Evolutionary conservation across 495 filamentous ascomycete species (phyloP), one percentile per base, ranked within the genome.

Genomic region (Jackrogersella multiformis): DNA sequence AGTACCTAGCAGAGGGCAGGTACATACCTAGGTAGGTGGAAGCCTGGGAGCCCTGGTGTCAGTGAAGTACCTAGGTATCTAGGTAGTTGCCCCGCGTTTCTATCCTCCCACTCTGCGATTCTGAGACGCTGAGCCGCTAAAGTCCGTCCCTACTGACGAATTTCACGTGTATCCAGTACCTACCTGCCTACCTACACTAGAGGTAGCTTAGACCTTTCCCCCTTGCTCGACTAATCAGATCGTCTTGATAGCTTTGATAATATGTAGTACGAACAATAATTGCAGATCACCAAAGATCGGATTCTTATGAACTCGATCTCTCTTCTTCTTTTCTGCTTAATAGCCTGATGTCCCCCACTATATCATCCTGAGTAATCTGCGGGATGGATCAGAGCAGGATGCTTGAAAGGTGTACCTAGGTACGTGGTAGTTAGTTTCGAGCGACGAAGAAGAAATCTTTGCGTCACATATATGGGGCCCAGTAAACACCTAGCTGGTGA

Each of bases 51-150:
- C n/a, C n/a, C n/a, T n/a, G n/a, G n/a, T n/a, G n/a, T n/a, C n/a
- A n/a, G n/a, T n/a, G n/a, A n/a, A n/a, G n/a, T n/a, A n/a, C 16
- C 39, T 42, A 42, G 36, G n/a, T 12, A n/a, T 13, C 24, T 39
- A 32, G 26, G 58, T 16, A 6, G 23, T 23, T 63, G 66, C 60
- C 60, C 66, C 66, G 59, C 60, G 66, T 63, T 63, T 62, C 64
- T 63, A 35, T 20, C 49, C 10, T 13, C 35, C 24, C 20, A 23
- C 20, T 16, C 20, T 48, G 56, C 26, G 45, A 48, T 24, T 15
- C n/a, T 18, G 9, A 6, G 28, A 20, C 28, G 57, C 32, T 56
- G 48, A 58, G 62, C 62, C 62, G 39, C 56, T 55, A 12, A 36
- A 56, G 16, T 12, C n/a, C n/a, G 35, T 46, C 2, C 56, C n/a